Conservation (phyloP, 139 green algal species). For the Tetratostichococcus sp. region DNA sequence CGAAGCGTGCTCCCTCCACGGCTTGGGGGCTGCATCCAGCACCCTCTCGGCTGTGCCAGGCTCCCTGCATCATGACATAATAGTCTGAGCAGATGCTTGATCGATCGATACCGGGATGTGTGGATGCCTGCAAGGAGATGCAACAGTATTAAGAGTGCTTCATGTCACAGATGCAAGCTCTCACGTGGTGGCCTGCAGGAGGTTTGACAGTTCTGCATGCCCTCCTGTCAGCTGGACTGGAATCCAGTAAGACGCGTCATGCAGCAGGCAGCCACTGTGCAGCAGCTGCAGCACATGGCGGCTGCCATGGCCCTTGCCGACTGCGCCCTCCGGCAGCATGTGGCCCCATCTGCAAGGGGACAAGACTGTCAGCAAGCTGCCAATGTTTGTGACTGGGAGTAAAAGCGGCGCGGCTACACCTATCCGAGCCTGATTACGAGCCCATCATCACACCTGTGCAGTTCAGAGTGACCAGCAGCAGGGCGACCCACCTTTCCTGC, state of each 20-base stretch:
- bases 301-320: slow-evolving; percentile 51
- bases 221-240: slow-evolving; percentile 49
- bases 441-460: too few species aligned
- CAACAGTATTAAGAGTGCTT: too few species aligned
- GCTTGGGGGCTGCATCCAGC: neutral
- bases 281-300: slow-evolving; percentile 43
- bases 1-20: slow-evolving; percentile 18
- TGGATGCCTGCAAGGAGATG: too few species aligned
- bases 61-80: neutral
- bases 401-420: too few species aligned
- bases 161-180: neutral
- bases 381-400: too few species aligned
- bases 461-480: too few species aligned
- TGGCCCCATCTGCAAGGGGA: slow-evolving; percentile 59
- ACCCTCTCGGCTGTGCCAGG: neutral
- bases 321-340: slow-evolving; percentile 36
- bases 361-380: too few species aligned
- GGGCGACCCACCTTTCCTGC: slow-evolving; percentile 22
- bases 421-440: too few species aligned
- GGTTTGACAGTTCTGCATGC: slow-evolving; percentile 15
- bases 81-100: too few species aligned
- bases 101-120: too few species aligned
- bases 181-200: slow-evolving; percentile 35
- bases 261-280: slow-evolving; percentile 30
- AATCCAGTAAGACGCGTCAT: slow-evolving; percentile 67